These are phyloP conservation scores for Peziza echinospora DNA, from an alignment of 495 filamentous ascomycete species.

Conservation along the genomic window DNA sequence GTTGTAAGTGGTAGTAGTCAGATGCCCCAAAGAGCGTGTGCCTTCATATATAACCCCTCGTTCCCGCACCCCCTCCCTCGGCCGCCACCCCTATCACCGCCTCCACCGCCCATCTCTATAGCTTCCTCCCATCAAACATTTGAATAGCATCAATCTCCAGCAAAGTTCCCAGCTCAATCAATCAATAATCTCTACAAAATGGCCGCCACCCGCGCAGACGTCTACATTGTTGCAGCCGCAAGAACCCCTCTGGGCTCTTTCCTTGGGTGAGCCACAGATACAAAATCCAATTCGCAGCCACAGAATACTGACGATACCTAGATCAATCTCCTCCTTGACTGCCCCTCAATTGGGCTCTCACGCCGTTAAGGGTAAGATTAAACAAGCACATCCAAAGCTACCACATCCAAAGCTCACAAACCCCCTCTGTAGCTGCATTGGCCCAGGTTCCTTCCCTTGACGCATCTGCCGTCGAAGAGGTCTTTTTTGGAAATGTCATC, in stretches of 20 bases:
- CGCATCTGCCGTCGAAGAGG: conserved; percentile 70
- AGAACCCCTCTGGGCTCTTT: conserved; percentile 87
- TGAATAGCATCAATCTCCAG: too few species aligned
- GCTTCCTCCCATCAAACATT: too few species aligned
- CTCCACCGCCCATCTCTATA: too few species aligned
- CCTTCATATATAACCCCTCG: too few species aligned
- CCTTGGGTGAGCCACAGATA: conserved; percentile 63
- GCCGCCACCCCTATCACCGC: too few species aligned
- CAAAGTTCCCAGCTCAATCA: too few species aligned
- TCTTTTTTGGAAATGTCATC: conserved; percentile 95
- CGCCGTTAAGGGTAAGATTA: conserved; percentile 60
- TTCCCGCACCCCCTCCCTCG: too few species aligned
- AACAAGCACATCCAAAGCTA: conserved; percentile 4
- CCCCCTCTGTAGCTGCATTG: conserved; percentile 42
- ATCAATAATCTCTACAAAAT: too few species aligned
- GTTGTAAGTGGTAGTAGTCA: too few species aligned
- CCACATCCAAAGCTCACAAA: conserved; percentile 7
- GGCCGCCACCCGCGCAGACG: too few species aligned
- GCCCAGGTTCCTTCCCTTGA: conserved; percentile 68
- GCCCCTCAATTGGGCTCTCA: conserved; percentile 75
- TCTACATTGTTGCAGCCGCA: conserved; percentile 85
- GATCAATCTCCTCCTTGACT: conserved; percentile 64
- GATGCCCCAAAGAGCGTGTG: too few species aligned
- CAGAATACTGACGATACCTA: conserved; percentile 18
- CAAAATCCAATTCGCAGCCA: conserved; percentile 1